phyloP scores from a whole-genome alignment of 345 rosid species.

The Acer yangbiense region DNA sequence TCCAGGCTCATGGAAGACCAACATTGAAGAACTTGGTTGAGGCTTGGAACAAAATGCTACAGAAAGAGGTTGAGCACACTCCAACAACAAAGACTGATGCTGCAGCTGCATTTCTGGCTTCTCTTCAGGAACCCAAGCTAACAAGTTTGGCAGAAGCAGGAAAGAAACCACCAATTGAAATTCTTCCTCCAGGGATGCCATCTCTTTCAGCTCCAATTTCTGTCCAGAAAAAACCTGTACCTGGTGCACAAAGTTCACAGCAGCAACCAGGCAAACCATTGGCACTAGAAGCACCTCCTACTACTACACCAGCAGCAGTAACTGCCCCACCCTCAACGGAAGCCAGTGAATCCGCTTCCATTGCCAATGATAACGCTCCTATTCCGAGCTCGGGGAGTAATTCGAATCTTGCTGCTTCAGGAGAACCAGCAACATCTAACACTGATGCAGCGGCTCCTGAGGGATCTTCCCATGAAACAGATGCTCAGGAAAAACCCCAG shows the following conservation, averaged over 20 bases:
- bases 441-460: slow-evolving; percentile 19
- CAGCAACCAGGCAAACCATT: slow-evolving; percentile 61
- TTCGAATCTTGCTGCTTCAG: slow-evolving; percentile 33
- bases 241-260: slow-evolving; percentile 45
- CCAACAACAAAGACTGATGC: slow-evolving; percentile 88
- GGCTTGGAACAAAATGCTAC: slow-evolving; percentile 87
- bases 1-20: slow-evolving; percentile 96
- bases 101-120: slow-evolving; percentile 87
- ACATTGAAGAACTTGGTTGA: slow-evolving; percentile 83
- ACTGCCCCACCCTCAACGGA: slow-evolving; percentile 35
- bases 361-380: slow-evolving; percentile 40
- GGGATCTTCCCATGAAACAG: slow-evolving; percentile 27
- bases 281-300: slow-evolving; percentile 63
- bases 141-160: slow-evolving; percentile 86
- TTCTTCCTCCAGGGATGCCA: slow-evolving; percentile 94
- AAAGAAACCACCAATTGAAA: slow-evolving; percentile 82
- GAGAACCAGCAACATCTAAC: slow-evolving; percentile 29
- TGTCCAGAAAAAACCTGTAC: slow-evolving; percentile 66
- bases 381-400: slow-evolving; percentile 32
- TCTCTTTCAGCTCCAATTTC: slow-evolving; percentile 74
- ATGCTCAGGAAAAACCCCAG: slow-evolving; percentile 26
- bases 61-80: slow-evolving; percentile 77
- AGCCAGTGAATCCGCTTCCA: slow-evolving; percentile 38
- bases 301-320: slow-evolving; percentile 31
- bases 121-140: slow-evolving; percentile 86